Percentiles rank a stretch among this genome's conserved stretches.
phyloP scores from a whole-genome alignment of 2,329 filamentous ascomycete genomes.

The Aspergillus sp. region DNA sequence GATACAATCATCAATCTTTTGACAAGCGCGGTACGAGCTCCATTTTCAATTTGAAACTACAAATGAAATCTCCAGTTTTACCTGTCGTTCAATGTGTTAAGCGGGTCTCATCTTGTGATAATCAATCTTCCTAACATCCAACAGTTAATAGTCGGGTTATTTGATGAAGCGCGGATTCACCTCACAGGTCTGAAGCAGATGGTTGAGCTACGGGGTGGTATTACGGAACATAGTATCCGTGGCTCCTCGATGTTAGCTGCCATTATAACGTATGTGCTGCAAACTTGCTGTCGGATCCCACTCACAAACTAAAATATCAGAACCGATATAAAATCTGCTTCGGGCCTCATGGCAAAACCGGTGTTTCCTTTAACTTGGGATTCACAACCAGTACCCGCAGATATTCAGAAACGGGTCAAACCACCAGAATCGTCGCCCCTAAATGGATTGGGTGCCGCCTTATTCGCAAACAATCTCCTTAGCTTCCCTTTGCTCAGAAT shows the following conservation, averaged over 20 bases:
- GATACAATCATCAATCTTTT: conserved; percentile 35
- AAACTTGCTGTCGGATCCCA: neutral
- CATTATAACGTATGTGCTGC: conserved; percentile 22
- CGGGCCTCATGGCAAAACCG: conserved; percentile 28
- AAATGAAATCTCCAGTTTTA: too few species aligned
- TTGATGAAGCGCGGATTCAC: conserved; percentile 35
- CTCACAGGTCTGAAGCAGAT: conserved; percentile 32
- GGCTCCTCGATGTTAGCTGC: conserved; percentile 19
- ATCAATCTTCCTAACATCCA: neutral
- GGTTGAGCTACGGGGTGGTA: conserved; percentile 33
- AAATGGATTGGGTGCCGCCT: conserved; percentile 19
- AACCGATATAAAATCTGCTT: conserved; percentile 30
- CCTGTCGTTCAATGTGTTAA: neutral
- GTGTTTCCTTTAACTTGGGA: conserved; percentile 31
- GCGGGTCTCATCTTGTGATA: conserved; percentile 1
- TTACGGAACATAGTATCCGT: conserved; percentile 19
- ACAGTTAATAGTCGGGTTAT: conserved; percentile 33
- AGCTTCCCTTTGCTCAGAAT: conserved; percentile 22
- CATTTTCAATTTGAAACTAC: neutral
- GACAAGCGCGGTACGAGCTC: conserved; percentile 26
- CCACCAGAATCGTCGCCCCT: conserved; percentile 21
- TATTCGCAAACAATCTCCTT: conserved; percentile 23
- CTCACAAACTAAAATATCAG: conserved; percentile 13
- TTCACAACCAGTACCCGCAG: conserved; percentile 22
- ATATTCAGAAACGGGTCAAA: conserved; percentile 22